phyloP scores from a whole-genome alignment of 73 alveolate species.

The Urostyla sp. region DNA sequence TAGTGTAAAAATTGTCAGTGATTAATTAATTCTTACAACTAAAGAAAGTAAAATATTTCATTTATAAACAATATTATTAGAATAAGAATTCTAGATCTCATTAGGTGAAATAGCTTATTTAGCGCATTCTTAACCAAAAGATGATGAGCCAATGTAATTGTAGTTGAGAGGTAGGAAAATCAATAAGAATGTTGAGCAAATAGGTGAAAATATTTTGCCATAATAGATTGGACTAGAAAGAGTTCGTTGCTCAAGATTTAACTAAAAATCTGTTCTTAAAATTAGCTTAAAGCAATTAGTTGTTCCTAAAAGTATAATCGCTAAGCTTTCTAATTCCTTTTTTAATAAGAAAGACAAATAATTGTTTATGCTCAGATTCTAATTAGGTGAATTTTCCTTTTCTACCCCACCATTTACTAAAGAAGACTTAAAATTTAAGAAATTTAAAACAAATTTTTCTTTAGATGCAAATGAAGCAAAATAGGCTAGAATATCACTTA shows the following conservation, averaged over 20 bases:
- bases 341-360: not conserved
- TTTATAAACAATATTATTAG: not conserved
- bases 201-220: slow-evolving; percentile 26
- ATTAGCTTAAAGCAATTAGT: not conserved
- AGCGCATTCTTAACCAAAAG: no score
- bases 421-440: not conserved
- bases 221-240: slow-evolving; percentile 14
- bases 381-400: slow-evolving; percentile 22
- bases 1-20: slow-evolving; percentile 2
- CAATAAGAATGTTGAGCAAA: slow-evolving; percentile 14
- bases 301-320: not conserved
- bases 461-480: slow-evolving; percentile 21
- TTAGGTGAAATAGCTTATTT: slow-evolving; percentile 5
- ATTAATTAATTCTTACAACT: slow-evolving; percentile 3
- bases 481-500: not conserved
- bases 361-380: not conserved
- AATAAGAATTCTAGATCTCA: slow-evolving; percentile 18
- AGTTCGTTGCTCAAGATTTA: slow-evolving; percentile 15
- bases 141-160: not conserved
- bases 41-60: slow-evolving; percentile 1
- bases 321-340: not conserved
- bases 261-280: not conserved
- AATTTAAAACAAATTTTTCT: not conserved
- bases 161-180: slow-evolving; percentile 40
- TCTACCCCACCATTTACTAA: not conserved